Evolutionary conservation across 2,329 filamentous ascomycete genomes (phyloP).

Genomic region (Ceratocystis destructans): DNA sequence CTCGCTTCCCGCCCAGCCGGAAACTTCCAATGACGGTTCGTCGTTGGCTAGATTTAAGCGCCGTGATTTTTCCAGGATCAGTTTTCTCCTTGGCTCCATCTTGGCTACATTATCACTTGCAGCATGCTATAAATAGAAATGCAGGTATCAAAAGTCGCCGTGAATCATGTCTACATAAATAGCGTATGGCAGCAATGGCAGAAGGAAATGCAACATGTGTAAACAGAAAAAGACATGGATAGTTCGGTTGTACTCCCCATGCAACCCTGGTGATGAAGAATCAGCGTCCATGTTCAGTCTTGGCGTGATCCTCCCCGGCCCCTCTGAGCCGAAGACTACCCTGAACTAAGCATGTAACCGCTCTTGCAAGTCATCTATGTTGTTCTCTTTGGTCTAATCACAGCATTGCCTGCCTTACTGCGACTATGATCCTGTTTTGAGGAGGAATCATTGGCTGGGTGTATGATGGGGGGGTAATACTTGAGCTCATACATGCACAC

Average conservation of each 20-base stretch:
- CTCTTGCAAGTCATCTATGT: not conserved
- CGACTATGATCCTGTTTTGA: not conserved
- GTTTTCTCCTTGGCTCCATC: not conserved
- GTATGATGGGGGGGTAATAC: not conserved
- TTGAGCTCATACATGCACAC: not conserved
- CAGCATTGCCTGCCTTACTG: not conserved
- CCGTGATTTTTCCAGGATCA: not conserved
- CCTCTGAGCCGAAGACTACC: not conserved
- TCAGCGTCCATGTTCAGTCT: not conserved
- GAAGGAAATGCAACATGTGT: not conserved
- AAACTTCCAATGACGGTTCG: not conserved
- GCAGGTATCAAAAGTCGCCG: not conserved
- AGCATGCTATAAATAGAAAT: not conserved
- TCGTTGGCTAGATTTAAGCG: conserved; percentile 5
- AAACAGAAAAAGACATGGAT: not conserved
- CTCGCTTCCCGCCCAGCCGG: not conserved
- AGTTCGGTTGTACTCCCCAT: not conserved
- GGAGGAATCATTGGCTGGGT: not conserved
- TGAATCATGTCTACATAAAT: not conserved
- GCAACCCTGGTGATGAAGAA: not conserved
- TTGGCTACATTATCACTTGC: not conserved
- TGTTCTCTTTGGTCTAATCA: not conserved
- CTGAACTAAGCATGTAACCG: not conserved
- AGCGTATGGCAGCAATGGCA: not conserved
- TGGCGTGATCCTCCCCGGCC: conserved; percentile 4